Evolutionary conservation across 805 yeast species (phyloP), one percentile per base, ranked within the genome.

Genomic region (Yamadazyma sp.): DNA sequence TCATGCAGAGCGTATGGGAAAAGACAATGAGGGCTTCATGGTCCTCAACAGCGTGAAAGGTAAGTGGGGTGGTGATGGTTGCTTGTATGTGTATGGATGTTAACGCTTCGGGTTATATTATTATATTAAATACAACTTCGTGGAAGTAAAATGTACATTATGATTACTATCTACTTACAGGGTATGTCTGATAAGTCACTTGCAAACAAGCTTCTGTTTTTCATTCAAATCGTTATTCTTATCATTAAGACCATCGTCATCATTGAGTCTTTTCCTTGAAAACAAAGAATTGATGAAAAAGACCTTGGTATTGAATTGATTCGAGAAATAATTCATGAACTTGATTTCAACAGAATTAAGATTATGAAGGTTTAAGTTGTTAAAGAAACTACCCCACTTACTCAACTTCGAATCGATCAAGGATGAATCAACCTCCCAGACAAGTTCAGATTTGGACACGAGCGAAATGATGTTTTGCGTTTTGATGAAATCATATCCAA

Each of bases 61-160:
- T 0, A 64, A 67, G 24, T 81, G 82, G 71, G 90, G 88, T 10
- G 64, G 57, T 19, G 91, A 84, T 56, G 90, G 90, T 2, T 82
- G 90, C 52, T 70, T 84, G 41, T 84, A 83, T 53, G 70, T 67
- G 36, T 46, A 46, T 43, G 38, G 21, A 17, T 9, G n/a, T 16
- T 30, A 22, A 12, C n/a, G n/a, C 7, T 9, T 10, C 10, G 12
- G 13, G 17, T 30, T 12, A 25, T 6, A 13, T 25, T 25, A 7
- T 25, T n/a, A n/a, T n/a, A n/a, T n/a, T n/a, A n/a, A n/a, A n/a
- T n/a, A n/a, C n/a, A n/a, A 12, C n/a, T 5, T 25, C 4, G 4
- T 20, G 25, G 10, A 30, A 30, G 25, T 20, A 6, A 2, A 18
- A 11, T 28, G 5, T 28, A 9, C 11, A 17, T 28, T 17, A 6